These are phyloP conservation scores for Apiospora hydei DNA, from an alignment of 2,329 filamentous ascomycete genomes.

Conservation along the genomic window DNA sequence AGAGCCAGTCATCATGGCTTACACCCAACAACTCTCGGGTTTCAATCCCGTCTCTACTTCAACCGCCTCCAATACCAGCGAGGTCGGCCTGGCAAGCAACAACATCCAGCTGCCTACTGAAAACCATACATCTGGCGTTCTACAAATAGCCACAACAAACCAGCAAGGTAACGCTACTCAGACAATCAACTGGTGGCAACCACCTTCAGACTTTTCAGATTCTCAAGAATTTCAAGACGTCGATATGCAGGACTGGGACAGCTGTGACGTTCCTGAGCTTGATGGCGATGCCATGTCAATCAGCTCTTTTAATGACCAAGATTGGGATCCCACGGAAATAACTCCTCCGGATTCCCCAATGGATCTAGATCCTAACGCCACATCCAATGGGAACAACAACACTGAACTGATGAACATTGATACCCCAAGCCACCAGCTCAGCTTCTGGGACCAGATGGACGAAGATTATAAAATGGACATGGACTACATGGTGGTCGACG, in stretches of 20 bases:
- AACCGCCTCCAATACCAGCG: neutral
- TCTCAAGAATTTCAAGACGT: neutral
- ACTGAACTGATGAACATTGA: neutral
- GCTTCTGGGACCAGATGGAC: neutral
- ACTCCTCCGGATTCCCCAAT: neutral
- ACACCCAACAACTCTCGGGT: neutral
- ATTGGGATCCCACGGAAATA: neutral
- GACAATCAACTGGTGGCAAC: neutral
- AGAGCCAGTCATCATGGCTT: neutral
- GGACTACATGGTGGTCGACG: neutral
- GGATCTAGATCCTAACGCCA: neutral
- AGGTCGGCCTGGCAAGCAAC: neutral
- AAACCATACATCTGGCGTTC: neutral
- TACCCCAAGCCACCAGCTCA: neutral
- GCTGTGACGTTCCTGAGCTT: neutral
- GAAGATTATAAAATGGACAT: no score
- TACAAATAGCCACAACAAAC: neutral
- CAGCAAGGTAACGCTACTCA: neutral
- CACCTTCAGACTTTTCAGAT: neutral
- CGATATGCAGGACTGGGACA: neutral
- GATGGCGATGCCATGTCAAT: neutral
- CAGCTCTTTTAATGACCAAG: neutral
- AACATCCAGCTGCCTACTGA: neutral
- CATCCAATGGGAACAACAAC: neutral
- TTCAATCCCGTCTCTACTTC: neutral